phyloP scores from a whole-genome alignment of 495 filamentous ascomycete species.

The Chaetomium tenue region DNA sequence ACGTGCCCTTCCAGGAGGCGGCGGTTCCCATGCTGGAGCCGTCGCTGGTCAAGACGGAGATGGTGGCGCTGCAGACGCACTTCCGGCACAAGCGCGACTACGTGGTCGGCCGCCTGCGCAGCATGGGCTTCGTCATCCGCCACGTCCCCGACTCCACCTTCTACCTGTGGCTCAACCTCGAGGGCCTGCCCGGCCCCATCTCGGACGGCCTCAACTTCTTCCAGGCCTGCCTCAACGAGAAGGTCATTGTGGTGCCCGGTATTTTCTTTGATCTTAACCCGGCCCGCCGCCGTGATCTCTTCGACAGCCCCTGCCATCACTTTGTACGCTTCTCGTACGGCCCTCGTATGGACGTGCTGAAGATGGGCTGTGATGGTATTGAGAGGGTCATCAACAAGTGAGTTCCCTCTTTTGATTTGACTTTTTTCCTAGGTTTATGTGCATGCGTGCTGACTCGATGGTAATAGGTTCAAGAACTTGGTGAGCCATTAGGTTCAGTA shows the following conservation, averaged over 20 bases:
- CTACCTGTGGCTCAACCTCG: slow-evolving; percentile 66
- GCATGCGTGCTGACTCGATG: not conserved
- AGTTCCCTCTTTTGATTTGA: not conserved
- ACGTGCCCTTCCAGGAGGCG: slow-evolving; percentile 93
- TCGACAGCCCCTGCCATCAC: slow-evolving; percentile 93
- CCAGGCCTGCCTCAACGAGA: slow-evolving; percentile 84
- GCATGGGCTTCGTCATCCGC: slow-evolving; percentile 81
- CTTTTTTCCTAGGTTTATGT: not conserved
- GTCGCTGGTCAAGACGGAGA: slow-evolving; percentile 72
- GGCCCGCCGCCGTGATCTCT: slow-evolving; percentile 81
- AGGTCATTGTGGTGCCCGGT: slow-evolving; percentile 91
- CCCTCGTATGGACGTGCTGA: slow-evolving; percentile 81
- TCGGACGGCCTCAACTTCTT: slow-evolving; percentile 95
- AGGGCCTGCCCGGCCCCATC: slow-evolving; percentile 68
- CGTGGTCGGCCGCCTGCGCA: slow-evolving; percentile 68
- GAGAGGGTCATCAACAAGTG: slow-evolving; percentile 76
- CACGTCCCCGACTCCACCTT: slow-evolving; percentile 86
- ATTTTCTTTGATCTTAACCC: slow-evolving; percentile 94
- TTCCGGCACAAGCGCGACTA: slow-evolving; percentile 91
- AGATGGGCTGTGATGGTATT: slow-evolving; percentile 84
- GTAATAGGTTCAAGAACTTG: slow-evolving; percentile 21
- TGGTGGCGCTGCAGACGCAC: slow-evolving; percentile 82
- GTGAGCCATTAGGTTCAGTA: slow-evolving; percentile 13
- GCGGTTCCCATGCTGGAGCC: slow-evolving; percentile 91
- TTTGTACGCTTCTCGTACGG: slow-evolving; percentile 92